A percentile compares a stretch with the other conserved stretches of the same genome.
Evolutionary conservation across 176 grass and related monocot species (phyloP).

Genomic region (Sorghum bicolor): Sorghum_bicolor_NCBIv3 NC_012871.2:76716501-76717000

Average conservation of each 20-base stretch:
- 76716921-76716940: constrained; percentile 59
- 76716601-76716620: not conserved
- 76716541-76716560: not conserved
- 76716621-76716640: constrained; percentile 2
- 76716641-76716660: constrained; percentile 9
- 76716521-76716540: not conserved
- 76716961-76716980: constrained; percentile 76
- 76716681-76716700: constrained; percentile 40
- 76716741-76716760: constrained; percentile 68
- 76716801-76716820: constrained; percentile 46
- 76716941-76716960: constrained; percentile 67
- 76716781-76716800: constrained; percentile 42
- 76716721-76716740: constrained; percentile 75
- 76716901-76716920: constrained; percentile 37
- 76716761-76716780: constrained; percentile 60
- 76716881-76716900: constrained; percentile 47
- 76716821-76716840: constrained; percentile 43
- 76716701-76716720: constrained; percentile 72
- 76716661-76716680: constrained; percentile 8
- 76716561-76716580: constrained; percentile 1
- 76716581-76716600: not conserved
- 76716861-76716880: constrained; percentile 61
- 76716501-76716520: not conserved
- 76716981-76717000: constrained; percentile 70
- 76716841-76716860: constrained; percentile 45